phyloP scores from a whole-genome alignment of 441 rosid species.

The Erodium trifolium region DNA sequence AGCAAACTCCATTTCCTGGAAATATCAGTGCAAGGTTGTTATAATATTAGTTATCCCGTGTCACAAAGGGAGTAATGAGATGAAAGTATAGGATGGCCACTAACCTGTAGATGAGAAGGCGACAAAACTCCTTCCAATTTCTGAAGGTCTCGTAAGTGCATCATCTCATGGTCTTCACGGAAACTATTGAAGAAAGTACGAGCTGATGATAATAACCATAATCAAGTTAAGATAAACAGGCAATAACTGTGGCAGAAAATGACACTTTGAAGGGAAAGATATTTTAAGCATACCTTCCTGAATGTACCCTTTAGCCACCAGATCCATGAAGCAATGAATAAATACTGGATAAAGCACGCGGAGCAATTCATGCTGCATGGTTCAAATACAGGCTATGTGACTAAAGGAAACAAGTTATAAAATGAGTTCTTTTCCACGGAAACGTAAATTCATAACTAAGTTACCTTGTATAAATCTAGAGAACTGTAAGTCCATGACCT shows the following conservation, averaged over 20 bases:
- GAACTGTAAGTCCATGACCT: conserved; percentile 84
- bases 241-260: neutral
- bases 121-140: conserved; percentile 89
- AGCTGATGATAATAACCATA: conserved; percentile 37
- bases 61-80: neutral
- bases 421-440: neutral
- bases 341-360: conserved; percentile 94
- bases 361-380: conserved; percentile 80
- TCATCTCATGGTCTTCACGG: conserved; percentile 85
- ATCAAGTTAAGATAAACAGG: conserved; percentile 12
- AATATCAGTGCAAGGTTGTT: conserved; percentile 13
- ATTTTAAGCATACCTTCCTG: conserved; percentile 56
- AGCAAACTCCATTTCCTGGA: conserved; percentile 96
- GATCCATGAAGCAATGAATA: conserved; percentile 89
- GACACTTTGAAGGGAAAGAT: conserved; percentile 9
- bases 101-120: conserved; percentile 92
- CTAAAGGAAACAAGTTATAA: neutral
- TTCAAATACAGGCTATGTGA: conserved; percentile 17
- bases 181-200: conserved; percentile 70
- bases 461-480: conserved; percentile 83
- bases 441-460: conserved; percentile 6
- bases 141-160: conserved; percentile 84
- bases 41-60: neutral
- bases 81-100: conserved; percentile 10
- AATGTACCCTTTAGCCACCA: conserved; percentile 73